Evolutionary conservation across 2,329 filamentous ascomycete species (phyloP), one percentile per base, ranked within the genome.

Genomic region (Hymenotorrendiella dingleyae): DNA sequence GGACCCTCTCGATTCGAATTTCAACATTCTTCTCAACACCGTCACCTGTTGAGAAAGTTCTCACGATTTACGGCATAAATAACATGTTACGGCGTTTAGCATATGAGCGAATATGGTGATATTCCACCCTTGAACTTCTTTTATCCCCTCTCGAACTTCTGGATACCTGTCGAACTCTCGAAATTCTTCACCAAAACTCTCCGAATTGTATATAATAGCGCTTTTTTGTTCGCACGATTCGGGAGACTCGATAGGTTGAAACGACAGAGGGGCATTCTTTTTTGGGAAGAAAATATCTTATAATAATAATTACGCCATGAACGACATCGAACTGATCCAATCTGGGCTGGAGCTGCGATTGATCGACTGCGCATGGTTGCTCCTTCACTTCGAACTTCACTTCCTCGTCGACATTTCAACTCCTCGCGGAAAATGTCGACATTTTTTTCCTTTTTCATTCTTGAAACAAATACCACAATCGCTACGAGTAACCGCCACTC

Each of bases 11-110:
- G 36, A 36, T 28, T 32, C 33, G 22, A 17, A 39, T 40, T 28
- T 27, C 37, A 20, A 36, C 17, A 35, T 14, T 20, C 19, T 16
- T 29, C 35, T 54, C 43, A 49, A 50, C 47, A 46, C 36, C 46
- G 37, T 36, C 45, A 43, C 14, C 38, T 21, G 53, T 58, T 48
- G 53, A 54, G 37, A 46, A 48, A 27, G 40, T 29, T 34, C 34
- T 56, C 38, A 59, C 48, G 56, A 60, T 57, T 58, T 49, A 60
- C 56, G 58, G 56, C 52, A 53, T 41, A 22, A 49, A n/a, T n/a
- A n/a, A 54, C 53, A 57, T 58, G 48, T 54, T 49, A 51, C 49
- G 54, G 57, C 56, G 55, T 59, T 52, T 51, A 55, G 54, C 57
- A 60, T 57, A 57, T 54, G 50, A 58, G 54, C 54, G 53, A 49